phyloP scores from a whole-genome alignment of 2,329 filamentous ascomycete species.

The Xylaria sp. region DNA sequence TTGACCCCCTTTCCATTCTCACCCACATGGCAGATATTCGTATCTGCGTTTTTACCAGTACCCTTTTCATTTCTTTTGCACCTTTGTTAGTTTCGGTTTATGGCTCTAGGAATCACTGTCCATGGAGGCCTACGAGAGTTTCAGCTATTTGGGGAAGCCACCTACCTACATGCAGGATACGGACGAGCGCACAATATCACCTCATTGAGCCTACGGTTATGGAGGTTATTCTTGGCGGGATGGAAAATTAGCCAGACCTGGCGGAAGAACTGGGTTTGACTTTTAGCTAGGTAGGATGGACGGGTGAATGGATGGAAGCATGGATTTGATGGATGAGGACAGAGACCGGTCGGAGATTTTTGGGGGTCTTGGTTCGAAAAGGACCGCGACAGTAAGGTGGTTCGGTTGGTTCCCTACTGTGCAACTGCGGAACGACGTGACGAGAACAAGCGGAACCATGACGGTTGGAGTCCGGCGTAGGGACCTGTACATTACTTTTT shows the following conservation, averaged over 20 bases:
- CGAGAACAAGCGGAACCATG: slow-evolving; percentile 31
- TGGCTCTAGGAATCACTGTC: neutral
- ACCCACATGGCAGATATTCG: slow-evolving; percentile 6
- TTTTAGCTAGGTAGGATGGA: neutral
- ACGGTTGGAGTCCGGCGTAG: slow-evolving; percentile 34
- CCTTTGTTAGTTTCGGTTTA: slow-evolving; percentile 4
- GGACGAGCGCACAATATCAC: slow-evolving; percentile 6
- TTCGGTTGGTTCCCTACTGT: slow-evolving; percentile 11
- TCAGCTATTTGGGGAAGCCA: neutral
- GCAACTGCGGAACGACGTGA: slow-evolving; percentile 31
- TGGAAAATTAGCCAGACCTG: neutral
- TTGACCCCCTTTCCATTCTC: slow-evolving; percentile 16
- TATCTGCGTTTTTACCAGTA: slow-evolving; percentile 10
- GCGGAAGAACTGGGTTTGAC: neutral
- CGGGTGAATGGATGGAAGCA: neutral
- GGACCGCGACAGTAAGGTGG: slow-evolving; percentile 1
- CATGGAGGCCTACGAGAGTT: neutral
- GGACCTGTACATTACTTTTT: slow-evolving; percentile 25
- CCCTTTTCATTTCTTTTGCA: slow-evolving; percentile 12
- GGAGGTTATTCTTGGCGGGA: neutral
- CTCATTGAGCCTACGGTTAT: neutral
- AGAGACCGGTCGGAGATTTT: neutral
- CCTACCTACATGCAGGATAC: slow-evolving; percentile 1
- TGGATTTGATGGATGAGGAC: neutral
- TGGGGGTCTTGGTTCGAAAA: neutral